Conservation (phyloP, 2,329 filamentous ascomycete species). For the Akanthomyces uredinophilus region DNA sequence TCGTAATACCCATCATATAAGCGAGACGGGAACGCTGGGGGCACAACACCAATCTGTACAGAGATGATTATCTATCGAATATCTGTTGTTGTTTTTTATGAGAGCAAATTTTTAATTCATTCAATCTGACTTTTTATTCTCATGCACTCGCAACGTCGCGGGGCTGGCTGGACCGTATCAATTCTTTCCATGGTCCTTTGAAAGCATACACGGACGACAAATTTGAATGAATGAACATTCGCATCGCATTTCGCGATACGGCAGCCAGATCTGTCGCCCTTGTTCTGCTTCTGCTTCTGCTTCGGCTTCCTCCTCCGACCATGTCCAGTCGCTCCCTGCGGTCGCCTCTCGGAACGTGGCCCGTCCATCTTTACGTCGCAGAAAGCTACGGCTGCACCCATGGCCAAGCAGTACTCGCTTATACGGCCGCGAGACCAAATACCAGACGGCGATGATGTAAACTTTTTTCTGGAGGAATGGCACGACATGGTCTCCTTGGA, state of each 20-base stretch:
- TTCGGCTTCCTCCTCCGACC: too few relatives aligned
- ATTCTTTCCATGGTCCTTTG: too few relatives aligned
- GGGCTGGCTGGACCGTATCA: too few relatives aligned
- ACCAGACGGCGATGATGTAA: background rate
- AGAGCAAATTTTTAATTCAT: background rate
- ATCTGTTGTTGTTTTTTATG: background rate
- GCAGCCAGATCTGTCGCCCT: too few relatives aligned
- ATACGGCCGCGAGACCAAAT: background rate
- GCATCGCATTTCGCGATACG: too few relatives aligned
- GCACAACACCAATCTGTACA: background rate
- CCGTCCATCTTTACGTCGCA: background rate
- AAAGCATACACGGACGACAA: too few relatives aligned
- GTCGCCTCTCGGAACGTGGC: background rate
- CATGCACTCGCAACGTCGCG: too few relatives aligned
- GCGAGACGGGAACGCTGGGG: too few relatives aligned
- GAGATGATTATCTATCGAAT: background rate
- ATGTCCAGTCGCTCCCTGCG: too few relatives aligned
- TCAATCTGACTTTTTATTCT: background rate
- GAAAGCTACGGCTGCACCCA: background rate
- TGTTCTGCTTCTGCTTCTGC: too few relatives aligned
- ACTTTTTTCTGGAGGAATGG: background rate
- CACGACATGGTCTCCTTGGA: background rate
- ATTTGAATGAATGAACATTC: too few relatives aligned
- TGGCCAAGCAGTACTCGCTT: background rate
- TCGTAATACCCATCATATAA: too few relatives aligned